Evolutionary conservation across 495 filamentous ascomycete species (phyloP), one percentile per base, ranked within the genome.

Genomic region (Aspergillus ellipticus): DNA sequence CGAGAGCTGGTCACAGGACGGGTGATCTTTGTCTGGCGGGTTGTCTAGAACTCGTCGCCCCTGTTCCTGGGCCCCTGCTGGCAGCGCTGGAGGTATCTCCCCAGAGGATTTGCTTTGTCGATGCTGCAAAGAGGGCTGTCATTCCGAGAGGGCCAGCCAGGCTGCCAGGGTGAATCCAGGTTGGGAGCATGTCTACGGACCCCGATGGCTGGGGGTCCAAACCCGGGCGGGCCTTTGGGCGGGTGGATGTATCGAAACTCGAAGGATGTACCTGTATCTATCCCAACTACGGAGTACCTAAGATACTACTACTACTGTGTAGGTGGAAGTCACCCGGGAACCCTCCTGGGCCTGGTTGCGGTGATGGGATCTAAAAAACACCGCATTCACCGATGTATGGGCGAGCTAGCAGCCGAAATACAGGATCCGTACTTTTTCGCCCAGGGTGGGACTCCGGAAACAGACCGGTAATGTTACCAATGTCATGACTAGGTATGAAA

Each of bases 391-490:
- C 45, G 51, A 43, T 31, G 39, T 42, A 20, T 45, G 41, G 24
- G 16, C n/a, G 42, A 15, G 41, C 21, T 54, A 21, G 48, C 53
- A 39, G 48, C 21, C 4, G 6, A 52, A 43, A 20, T 29, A 33
- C 51, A 39, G 21, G 26, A 60, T 62, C 62, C 62, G 62, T 65
- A 65, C 62, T 65, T 65, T 65, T 59, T 62, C 54, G 24, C 24
- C 54, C 56, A 59, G 42, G 42, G 62, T 60, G 56, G 56, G 42
- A 61, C 59, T 58, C 57, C 63, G 61, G 61, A 65, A 66, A 63
- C 64, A 64, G 58, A 57, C 62, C 56, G 58, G 68, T 69, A 66
- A 57, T 52, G 33, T 53, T 63, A 65, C 63, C 6, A 39, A 45
- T 48, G 58, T 63, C 35, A 60, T 59, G 52, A 64, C 58, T 13